Evolutionary conservation across 768 basidiomycete genomes (phyloP), one percentile per base, ranked within the genome.

Genomic region (Phaeolepiota aurea): DNA sequence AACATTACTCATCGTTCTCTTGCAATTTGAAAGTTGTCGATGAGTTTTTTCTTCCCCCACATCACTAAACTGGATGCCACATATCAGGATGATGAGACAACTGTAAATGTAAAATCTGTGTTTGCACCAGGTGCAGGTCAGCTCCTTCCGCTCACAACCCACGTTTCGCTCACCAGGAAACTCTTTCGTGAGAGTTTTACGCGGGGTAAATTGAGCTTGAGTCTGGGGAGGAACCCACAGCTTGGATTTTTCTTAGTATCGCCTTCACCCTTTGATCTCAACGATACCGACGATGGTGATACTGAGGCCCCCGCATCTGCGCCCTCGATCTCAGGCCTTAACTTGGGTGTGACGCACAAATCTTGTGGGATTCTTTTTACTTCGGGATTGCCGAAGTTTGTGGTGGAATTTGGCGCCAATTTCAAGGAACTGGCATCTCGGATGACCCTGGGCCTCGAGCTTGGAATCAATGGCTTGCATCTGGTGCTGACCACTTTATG

Each of bases 401-500:
- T 68, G 15, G 72, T 64, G 14, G 73, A 79, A 48, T 66, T 70
- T 50, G 71, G 69, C 5, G 40, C 83, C 16, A 63, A 62, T 10
- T 63, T 84, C 22, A 50, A 68, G 7, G 77, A 83, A 51, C 66
- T 84, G 19, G 71, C 76, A 3, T 53, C 76, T 33, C 66, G 72
- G 38, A 47, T 78, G 37, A 77, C 72, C 43, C 54, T 71, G 14
- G 65, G 63, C 5, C 36, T 79, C 25, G 72, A 79, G 50, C 58
- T 63, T 14, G 71, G 77, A 11, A 47, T 79, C 16, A 43, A 50
- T 12, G 76, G 78, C 15, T 45, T 65, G 23, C 60, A 49, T 61
- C 64, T 40, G 66, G 72, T 44, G 59, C 60, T 32, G 13, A 53
- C 52, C 22, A 42, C 48, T 9, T 39, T 42, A 18, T 84, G 81